phyloP scores from a whole-genome alignment of 345 rosid species.

The Populus davidiana region DNA sequence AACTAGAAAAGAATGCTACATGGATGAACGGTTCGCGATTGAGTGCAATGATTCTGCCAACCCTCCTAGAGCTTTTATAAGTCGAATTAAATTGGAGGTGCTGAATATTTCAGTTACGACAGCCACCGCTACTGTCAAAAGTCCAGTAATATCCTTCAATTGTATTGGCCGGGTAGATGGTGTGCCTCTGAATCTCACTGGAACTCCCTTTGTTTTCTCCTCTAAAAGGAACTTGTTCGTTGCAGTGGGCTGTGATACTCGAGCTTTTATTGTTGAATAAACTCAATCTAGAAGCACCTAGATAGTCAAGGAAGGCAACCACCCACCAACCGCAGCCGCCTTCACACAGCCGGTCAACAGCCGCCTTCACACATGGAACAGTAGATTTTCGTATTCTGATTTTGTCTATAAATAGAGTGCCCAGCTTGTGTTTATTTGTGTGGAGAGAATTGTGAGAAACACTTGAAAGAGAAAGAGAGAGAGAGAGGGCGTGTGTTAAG shows the following conservation, averaged over 20 bases:
- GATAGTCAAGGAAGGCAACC: too few species aligned
- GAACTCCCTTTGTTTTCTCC: not conserved
- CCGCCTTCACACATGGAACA: too few species aligned
- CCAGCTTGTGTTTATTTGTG: too few species aligned
- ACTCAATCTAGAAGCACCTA: too few species aligned
- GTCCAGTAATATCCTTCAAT: not conserved
- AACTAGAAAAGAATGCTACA: not conserved
- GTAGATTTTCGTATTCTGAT: too few species aligned
- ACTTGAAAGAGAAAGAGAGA: too few species aligned
- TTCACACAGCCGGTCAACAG: too few species aligned
- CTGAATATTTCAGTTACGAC: not conserved
- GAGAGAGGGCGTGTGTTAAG: too few species aligned
- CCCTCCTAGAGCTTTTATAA: not conserved
- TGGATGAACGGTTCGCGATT: not conserved
- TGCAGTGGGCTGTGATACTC: not conserved
- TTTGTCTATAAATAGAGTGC: too few species aligned
- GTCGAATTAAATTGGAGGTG: not conserved
- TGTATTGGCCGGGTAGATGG: not conserved
- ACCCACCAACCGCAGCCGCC: too few species aligned
- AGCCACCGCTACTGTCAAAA: not conserved
- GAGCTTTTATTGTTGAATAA: not conserved
- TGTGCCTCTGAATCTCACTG: not conserved
- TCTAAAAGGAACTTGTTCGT: not conserved
- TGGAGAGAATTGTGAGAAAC: too few species aligned
- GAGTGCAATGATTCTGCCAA: not conserved